Percentiles rank a stretch among this genome's conserved stretches.
These are phyloP conservation scores for Linnemannia elongata DNA, from an alignment of 192 early-diverging fungal species.

Conservation along the genomic window DNA sequence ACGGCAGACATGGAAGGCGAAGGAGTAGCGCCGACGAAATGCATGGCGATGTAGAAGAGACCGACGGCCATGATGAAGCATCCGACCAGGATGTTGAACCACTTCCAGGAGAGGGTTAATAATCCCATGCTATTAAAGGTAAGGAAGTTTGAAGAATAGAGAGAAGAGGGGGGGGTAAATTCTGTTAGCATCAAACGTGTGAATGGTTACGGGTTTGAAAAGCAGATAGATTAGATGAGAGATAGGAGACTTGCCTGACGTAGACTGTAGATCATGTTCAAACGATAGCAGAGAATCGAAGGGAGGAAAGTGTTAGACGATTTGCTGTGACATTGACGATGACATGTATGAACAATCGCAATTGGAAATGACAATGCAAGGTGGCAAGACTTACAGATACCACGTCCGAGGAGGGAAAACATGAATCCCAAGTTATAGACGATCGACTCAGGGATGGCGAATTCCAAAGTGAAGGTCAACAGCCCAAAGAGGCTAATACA, in stretches of 20 bases:
- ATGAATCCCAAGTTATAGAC: constrained; percentile 52
- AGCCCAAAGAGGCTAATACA: constrained; percentile 26
- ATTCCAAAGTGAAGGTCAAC: constrained; percentile 44
- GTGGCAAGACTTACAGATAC: constrained; percentile 29
- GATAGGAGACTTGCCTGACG: constrained; percentile 18
- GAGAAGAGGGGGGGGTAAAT: not conserved
- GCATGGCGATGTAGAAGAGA: constrained; percentile 46
- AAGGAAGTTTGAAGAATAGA: too few species aligned
- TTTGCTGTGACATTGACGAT: not conserved
- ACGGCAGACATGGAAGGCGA: constrained; percentile 53
- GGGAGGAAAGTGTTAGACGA: not conserved
- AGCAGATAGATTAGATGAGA: not conserved
- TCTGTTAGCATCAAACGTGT: not conserved
- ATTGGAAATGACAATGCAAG: not conserved
- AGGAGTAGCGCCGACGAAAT: constrained; percentile 53
- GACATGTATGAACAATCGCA: not conserved
- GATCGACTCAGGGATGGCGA: constrained; percentile 40
- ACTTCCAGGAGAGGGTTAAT: constrained; percentile 26
- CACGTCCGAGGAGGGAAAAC: constrained; percentile 52
- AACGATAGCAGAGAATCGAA: not conserved
- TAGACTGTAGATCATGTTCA: constrained; percentile 12
- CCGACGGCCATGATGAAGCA: constrained; percentile 43
- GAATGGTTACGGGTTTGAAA: not conserved
- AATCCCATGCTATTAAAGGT: constrained; percentile 13
- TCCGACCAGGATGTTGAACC: constrained; percentile 54